Evolutionary conservation across 371 early-diverging fungal genomes (phyloP).

Genomic region (Lichtheimia ramosa): DNA sequence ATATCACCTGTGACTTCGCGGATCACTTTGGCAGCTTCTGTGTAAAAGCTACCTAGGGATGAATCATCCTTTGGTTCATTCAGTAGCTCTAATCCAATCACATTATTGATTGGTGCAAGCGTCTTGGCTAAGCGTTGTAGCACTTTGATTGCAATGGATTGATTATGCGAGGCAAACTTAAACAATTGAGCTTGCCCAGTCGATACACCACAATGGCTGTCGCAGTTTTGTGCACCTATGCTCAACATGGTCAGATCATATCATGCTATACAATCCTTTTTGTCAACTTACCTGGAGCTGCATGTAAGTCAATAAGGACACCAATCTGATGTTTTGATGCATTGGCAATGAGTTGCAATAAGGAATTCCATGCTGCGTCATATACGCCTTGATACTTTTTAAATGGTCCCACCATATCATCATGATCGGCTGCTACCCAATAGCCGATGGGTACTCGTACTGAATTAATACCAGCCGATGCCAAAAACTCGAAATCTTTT

Average conservation of each 20-base stretch:
- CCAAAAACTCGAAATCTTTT: constrained; percentile 52
- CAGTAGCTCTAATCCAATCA: constrained; percentile 27
- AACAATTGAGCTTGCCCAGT: constrained; percentile 18
- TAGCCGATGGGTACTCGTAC: constrained; percentile 71
- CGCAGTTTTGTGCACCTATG: constrained; percentile 32
- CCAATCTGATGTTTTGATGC: constrained; percentile 56
- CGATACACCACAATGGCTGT: constrained; percentile 26
- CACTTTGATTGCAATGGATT: constrained; percentile 12
- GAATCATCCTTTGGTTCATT: constrained; percentile 29
- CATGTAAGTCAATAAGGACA: constrained; percentile 69
- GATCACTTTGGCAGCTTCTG: constrained; percentile 11
- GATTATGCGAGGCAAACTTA: constrained; percentile 10
- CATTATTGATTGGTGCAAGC: constrained; percentile 28
- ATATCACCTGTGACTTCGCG: constrained; percentile 14
- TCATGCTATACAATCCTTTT: background rate
- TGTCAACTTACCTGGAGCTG: constrained; percentile 52
- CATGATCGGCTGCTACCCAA: constrained; percentile 51
- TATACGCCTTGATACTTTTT: constrained; percentile 25
- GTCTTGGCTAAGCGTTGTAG: constrained; percentile 13
- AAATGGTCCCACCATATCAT: constrained; percentile 17
- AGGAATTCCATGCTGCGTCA: constrained; percentile 38
- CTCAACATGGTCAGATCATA: background rate
- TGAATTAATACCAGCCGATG: constrained; percentile 59
- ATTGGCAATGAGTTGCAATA: constrained; percentile 50
- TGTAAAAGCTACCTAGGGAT: constrained; percentile 16